These are phyloP conservation scores for Sicyos edulis DNA, from an alignment of 306 rosid genomes.

Conservation along the genomic window DNA sequence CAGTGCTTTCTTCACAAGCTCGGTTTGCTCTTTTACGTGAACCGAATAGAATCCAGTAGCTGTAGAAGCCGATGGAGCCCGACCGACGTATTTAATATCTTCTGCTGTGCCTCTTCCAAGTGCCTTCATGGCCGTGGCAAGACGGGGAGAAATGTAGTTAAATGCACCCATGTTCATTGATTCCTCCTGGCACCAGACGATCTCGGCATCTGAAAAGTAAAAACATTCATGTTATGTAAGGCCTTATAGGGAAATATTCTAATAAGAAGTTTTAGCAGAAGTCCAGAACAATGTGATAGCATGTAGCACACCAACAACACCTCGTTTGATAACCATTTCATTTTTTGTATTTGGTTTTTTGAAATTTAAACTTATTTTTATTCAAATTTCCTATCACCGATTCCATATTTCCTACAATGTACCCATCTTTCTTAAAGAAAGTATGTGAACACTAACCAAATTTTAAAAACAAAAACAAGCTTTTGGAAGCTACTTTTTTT, in stretches of 20 bases:
- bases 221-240: neutral
- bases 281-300: neutral
- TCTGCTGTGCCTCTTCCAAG: conserved; percentile 63
- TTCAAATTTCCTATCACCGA: too few relatives aligned
- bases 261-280: neutral
- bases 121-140: conserved; percentile 64
- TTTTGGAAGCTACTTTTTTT: too few relatives aligned
- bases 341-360: too few relatives aligned
- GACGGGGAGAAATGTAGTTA: conserved; percentile 61
- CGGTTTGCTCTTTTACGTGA: conserved; percentile 80
- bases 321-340: too few relatives aligned
- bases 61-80: conserved; percentile 86
- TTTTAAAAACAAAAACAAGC: too few relatives aligned
- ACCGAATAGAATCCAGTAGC: conserved; percentile 79
- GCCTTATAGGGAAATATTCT: neutral
- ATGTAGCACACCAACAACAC: neutral
- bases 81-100: conserved; percentile 70
- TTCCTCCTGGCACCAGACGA: conserved; percentile 98
- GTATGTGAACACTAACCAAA: too few relatives aligned
- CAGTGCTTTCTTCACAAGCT: conserved; percentile 71
- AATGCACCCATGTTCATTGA: conserved; percentile 98
- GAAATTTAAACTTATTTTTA: too few relatives aligned
- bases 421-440: too few relatives aligned
- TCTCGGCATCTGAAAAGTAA: conserved; percentile 62
- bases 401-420: too few relatives aligned